Conservation (phyloP, 2,329 filamentous ascomycete genomes). For the Fusarium albosuccineum region DNA sequence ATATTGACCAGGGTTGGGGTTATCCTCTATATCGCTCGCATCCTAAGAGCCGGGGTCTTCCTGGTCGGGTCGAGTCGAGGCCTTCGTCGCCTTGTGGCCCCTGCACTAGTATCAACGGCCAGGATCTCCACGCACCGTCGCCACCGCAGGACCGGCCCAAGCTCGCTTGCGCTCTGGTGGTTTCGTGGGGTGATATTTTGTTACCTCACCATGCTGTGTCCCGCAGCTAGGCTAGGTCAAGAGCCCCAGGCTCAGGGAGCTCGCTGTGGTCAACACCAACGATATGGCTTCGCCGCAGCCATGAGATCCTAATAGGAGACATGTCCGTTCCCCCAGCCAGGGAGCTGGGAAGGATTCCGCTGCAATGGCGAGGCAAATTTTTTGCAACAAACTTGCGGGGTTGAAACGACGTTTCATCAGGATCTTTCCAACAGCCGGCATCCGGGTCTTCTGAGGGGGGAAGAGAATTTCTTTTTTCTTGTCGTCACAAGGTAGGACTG, state of each 20-base stretch:
- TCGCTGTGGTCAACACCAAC: conserved; percentile 15
- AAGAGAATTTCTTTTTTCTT: not conserved
- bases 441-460: not conserved
- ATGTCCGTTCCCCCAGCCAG: conserved; percentile 24
- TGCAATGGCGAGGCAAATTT: conserved; percentile 15
- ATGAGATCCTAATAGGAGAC: conserved; percentile 21
- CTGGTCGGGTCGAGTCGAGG: conserved; percentile 25
- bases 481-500: not conserved
- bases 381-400: conserved; percentile 25
- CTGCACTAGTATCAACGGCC: conserved; percentile 44
- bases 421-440: not conserved
- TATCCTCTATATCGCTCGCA: conserved; percentile 38
- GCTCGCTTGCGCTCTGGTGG: conserved; percentile 42
- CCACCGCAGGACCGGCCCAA: conserved; percentile 41
- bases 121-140: conserved; percentile 43
- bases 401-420: conserved; percentile 33
- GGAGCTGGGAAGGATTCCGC: conserved; percentile 20
- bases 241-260: conserved; percentile 11
- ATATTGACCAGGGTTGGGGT: conserved; percentile 18
- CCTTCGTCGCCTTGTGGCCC: conserved; percentile 35
- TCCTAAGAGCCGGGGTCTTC: conserved; percentile 34
- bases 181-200: conserved; percentile 46
- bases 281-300: conserved; percentile 19
- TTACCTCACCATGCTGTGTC: conserved; percentile 42
- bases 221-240: conserved; percentile 25